Conservation (phyloP, 768 basidiomycete species). For the Ramaria sp. region DNA sequence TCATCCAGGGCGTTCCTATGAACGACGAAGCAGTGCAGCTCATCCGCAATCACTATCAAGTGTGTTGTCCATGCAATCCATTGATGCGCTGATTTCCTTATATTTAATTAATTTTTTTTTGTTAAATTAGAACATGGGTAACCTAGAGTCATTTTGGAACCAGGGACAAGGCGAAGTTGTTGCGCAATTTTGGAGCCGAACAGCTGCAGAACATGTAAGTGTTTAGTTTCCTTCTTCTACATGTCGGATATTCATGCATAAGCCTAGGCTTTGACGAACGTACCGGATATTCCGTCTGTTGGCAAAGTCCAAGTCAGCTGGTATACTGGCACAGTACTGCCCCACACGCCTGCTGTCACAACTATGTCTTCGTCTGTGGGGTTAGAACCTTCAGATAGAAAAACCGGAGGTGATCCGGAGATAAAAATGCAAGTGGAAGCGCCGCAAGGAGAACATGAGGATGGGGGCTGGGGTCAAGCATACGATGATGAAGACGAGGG, state of each 20-base stretch:
- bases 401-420: not conserved
- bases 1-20: slow-evolving; percentile 54
- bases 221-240: slow-evolving; percentile 11
- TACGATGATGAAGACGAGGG: slow-evolving; percentile 8
- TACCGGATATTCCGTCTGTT: slow-evolving; percentile 50
- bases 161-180: slow-evolving; percentile 47
- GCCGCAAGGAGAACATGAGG: not conserved
- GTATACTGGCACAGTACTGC: slow-evolving; percentile 30
- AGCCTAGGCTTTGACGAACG: slow-evolving; percentile 60
- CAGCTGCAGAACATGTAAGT: slow-evolving; percentile 70
- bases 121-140: slow-evolving; percentile 45
- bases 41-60: slow-evolving; percentile 79
- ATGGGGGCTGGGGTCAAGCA: slow-evolving; percentile 6
- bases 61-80: slow-evolving; percentile 16
- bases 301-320: slow-evolving; percentile 60
- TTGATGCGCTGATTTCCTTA: slow-evolving; percentile 3
- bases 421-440: not conserved
- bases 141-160: slow-evolving; percentile 52
- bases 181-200: slow-evolving; percentile 60
- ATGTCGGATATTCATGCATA: slow-evolving; percentile 10
- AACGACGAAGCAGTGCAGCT: slow-evolving; percentile 37
- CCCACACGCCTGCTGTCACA: not conserved
- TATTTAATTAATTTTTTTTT: not conserved
- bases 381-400: not conserved
- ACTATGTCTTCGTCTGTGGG: not conserved